Evolutionary conservation across 345 rosid genomes (phyloP), one percentile per base, ranked within the genome.

Genomic region (Populus davidiana): DNA sequence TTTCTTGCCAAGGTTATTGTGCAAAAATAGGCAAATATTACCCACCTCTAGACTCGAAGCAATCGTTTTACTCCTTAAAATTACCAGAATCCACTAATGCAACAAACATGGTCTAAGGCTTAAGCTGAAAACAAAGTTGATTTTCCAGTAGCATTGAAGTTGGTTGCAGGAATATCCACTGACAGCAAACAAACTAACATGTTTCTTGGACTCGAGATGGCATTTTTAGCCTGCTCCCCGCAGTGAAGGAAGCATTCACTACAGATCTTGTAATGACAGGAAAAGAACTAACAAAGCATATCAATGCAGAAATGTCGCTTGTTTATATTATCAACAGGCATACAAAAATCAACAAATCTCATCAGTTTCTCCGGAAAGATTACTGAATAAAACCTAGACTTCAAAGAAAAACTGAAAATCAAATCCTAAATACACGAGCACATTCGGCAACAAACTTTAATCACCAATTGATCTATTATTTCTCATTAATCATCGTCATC

Each of bases 401-500:
- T 17, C 33, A 13, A 29, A 14, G 35, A 72, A 72, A 49, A 71
- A 50, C 47, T 12, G 39, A 52, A 18, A 17, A 10, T 6, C 29
- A 13, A 25, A 9, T 27, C 39, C 38, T 5, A 5, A 18, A 31
- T 70, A 43, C 63, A 50, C 13, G 27, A 36, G 49, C 38, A 59
- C 63, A 56, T 2, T 35, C 49, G 39, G 20, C 33, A n/a, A 36
- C 21, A 56, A 71, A 43, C 23, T 31, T 21, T 6, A 50, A 5
- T 38, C 20, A 1, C 33, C 44, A 20, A 12, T 36, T 72, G 59
- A 71, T 50, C 8, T 18, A 5, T 14, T 16, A 9, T n/a, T 14
- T n/a, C 8, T 6, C 64, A 20, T 27, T 38, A 1, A 13, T 5
- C n/a, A 54, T 12, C 16, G 27, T 82, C 73, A 82, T 18, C 84